A percentile compares a stretch with the other conserved stretches of the same genome.
Conservation (phyloP, 1,284 basidiomycete species). For the Cutaneotrichosporon arboriforme region DNA sequence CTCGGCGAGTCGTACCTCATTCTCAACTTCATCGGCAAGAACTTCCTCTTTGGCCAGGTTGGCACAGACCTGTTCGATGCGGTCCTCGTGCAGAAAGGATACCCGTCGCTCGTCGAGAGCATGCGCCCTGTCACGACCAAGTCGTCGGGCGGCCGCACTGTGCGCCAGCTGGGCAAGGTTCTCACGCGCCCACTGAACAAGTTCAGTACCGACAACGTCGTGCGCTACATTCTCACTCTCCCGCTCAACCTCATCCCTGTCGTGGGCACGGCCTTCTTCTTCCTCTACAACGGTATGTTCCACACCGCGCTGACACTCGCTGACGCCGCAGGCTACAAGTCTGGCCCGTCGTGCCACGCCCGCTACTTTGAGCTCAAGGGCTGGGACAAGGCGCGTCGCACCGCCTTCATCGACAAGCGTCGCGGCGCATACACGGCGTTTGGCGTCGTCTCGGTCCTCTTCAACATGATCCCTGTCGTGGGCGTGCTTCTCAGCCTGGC, state of each 20-base stretch:
- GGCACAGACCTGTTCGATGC: conserved; percentile 51
- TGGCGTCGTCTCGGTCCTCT: conserved; percentile 57
- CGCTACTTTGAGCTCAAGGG: conserved; percentile 67
- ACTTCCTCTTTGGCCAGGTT: conserved; percentile 53
- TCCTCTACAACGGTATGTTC: conserved; percentile 43
- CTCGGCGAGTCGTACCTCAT: conserved; percentile 50
- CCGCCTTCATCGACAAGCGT: conserved; percentile 49
- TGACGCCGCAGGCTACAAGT: conserved; percentile 45
- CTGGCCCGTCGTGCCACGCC: conserved; percentile 59
- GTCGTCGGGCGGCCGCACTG: conserved; percentile 25
- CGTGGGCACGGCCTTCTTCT: conserved; percentile 61
- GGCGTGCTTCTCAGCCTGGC: conserved; percentile 53
- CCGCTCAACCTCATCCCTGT: conserved; percentile 60
- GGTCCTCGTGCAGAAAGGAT: conserved; percentile 47
- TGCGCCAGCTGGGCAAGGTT: conserved; percentile 42
- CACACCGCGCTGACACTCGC: neutral
- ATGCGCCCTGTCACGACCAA: conserved; percentile 39
- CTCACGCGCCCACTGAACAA: conserved; percentile 43
- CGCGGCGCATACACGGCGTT: conserved; percentile 58
- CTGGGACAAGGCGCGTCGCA: conserved; percentile 40
- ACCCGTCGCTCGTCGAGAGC: conserved; percentile 44
- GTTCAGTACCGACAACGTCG: conserved; percentile 41
- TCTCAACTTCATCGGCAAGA: conserved; percentile 52
- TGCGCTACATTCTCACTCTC: conserved; percentile 47
- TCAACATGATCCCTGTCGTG: conserved; percentile 61